These are phyloP conservation scores for Wallacemonas sp. DNA, from an alignment of 208 protist species.

Conservation along the genomic window DNA sequence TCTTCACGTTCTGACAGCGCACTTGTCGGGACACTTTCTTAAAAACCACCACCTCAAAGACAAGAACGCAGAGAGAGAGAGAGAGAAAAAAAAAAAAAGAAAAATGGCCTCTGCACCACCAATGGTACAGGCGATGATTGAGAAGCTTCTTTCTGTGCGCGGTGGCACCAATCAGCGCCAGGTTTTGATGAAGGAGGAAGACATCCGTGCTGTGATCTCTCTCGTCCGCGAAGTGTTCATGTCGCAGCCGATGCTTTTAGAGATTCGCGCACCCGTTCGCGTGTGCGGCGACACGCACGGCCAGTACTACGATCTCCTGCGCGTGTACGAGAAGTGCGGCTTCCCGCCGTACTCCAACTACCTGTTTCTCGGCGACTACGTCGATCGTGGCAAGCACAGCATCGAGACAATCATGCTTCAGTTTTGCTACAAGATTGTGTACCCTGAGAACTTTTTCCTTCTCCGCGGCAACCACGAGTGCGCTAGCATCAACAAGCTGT, in stretches of 20 bases:
- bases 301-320: constrained; percentile 98
- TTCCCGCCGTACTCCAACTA: constrained; percentile 98
- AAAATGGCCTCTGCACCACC: constrained; percentile 15
- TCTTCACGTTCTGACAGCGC: background rate
- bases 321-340: constrained; percentile 97
- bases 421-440: constrained; percentile 96
- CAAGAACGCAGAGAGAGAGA: background rate
- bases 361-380: constrained; percentile 98
- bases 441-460: constrained; percentile 98
- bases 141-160: constrained; percentile 40
- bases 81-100: background rate
- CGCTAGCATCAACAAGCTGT: constrained; percentile 97
- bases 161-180: constrained; percentile 34
- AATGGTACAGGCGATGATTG: constrained; percentile 31
- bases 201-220: constrained; percentile 33
- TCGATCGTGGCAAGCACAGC: constrained; percentile 96
- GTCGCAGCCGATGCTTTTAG: constrained; percentile 45
- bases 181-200: constrained; percentile 45
- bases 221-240: constrained; percentile 49
- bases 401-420: constrained; percentile 92
- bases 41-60: background rate
- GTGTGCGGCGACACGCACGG: constrained; percentile 96
- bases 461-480: constrained; percentile 98
- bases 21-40: background rate
- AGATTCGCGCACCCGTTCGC: constrained; percentile 54